Evolutionary conservation across 306 rosid species (phyloP), one percentile per base, ranked within the genome.

Genomic region (Prunus salicina): DNA sequence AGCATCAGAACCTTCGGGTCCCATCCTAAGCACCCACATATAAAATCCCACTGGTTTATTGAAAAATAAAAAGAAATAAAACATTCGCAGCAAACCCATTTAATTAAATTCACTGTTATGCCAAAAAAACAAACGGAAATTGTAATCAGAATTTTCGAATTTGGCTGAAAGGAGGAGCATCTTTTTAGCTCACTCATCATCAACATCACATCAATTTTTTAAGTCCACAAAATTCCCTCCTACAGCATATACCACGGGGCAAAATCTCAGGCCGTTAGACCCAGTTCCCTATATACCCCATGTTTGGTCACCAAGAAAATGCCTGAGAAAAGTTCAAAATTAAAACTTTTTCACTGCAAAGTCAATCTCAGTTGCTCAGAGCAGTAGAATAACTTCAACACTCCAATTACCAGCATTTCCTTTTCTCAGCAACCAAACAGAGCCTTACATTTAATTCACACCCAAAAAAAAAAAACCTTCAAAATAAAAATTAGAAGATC

Each of bases 1-100:
- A 88, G 97, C 89, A 92, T 95, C 92, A 82, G 92, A 95, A 92
- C 84, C 96, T 73, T 74, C 70, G 75, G 86, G 90, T 82, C 89
- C 93, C 89, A 87, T 80, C 86, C 78, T 52, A 72, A 85, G 79
- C 91, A 79, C 79, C 57, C 76, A 84, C 18, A 82, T 82, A 83
- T 20, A 79, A 87, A 80, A 75, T 43, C 78, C 64, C 70, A 38
- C 77, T 72, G 65, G 30, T 5, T 73, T 32, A 43, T 67, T 43
- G 1, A n/a, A 62, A 68, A 79, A 75, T 43, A 1, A n/a, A 62
- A 68, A 77, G 73, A 78, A 56, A 83, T 46, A 74, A 73, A 79
- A 83, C 50, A 58, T 67, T 78, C 47, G 45, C 71, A 84, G 69
- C 62, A 43, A 76, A 69, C 75, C 61, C 64, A 60, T 67, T 69